Base-by-base conservation (phyloP, 352 stramenopile species). In the Phytophthora cajani region DNA sequence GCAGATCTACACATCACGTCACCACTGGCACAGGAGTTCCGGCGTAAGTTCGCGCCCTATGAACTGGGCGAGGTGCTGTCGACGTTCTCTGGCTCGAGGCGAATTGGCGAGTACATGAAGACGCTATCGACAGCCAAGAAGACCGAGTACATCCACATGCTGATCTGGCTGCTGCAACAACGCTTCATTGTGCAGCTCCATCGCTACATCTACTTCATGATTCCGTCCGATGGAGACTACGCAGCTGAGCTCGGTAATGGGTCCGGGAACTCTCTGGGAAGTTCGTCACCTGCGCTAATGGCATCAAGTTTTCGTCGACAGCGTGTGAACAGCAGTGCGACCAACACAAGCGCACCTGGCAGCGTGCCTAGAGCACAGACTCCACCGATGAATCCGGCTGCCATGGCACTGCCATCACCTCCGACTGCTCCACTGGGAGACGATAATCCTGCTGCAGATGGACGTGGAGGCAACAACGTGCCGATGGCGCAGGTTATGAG, bases 181-280 rank as follows among this genome's bases (percentile, higher is more conserved):
- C 81, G 92, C 47, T 93, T 94, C 68, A 84, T 96, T 58, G 74
- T 91, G 32, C 89, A 96, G 67, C 60, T 96, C 36, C 89, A 96
- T 55, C 85, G 85, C 21, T 96, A 95, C 58, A 85, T 96, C 9
- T 94, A 95, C 51, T 92, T 96, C 67, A 91, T 96, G 82, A 82
- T 95, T 44, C 87, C 84, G 9, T 86, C 81, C 3, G 85, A 91
- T 44, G 80, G 86, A 44, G 80, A 91, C 47, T 71, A 83, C 58
- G 71, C 72, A 5, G 57, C 69, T n/a, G 75, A 87, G 32, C 57
- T 59, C 19, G 58, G 52, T 17, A 68, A 69, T 30, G 53, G 27
- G 19, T 54, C 23, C 11, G 33, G 64, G 12, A 68, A 62, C 42
- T 75, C 65, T 0, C 25, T 80, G 50, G 70, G 58, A 2, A 80